These are phyloP conservation scores for Dothideomycetidae sp. DNA, from an alignment of 2,329 filamentous ascomycete genomes.

Conservation along the genomic window DNA sequence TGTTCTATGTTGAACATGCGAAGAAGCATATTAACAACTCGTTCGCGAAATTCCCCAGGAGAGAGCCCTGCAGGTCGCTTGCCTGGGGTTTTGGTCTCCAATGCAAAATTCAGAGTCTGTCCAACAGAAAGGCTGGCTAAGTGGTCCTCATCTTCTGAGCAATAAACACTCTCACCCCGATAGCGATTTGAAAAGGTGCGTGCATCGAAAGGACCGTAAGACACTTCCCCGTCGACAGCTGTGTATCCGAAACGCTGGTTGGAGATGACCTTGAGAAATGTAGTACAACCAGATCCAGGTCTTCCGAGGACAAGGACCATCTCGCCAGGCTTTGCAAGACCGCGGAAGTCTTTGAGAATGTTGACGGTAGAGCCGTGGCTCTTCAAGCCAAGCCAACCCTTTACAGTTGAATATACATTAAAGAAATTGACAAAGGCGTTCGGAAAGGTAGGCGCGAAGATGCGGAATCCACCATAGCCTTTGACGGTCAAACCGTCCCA, in stretches of 20 bases:
- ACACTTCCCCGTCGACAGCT: slow-evolving; percentile 54
- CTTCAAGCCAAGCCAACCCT: slow-evolving; percentile 22
- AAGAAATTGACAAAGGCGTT: slow-evolving; percentile 64
- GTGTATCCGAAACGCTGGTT: slow-evolving; percentile 46
- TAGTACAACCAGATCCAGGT: slow-evolving; percentile 48
- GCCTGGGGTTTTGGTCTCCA: slow-evolving; percentile 72
- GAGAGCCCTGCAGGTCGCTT: slow-evolving; percentile 63
- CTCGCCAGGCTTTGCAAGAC: slow-evolving; percentile 58
- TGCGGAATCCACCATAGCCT: slow-evolving; percentile 59
- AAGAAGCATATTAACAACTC: slow-evolving; percentile 58
- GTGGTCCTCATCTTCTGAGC: slow-evolving; percentile 75
- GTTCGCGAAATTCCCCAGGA: slow-evolving; percentile 60
- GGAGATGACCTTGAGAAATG: slow-evolving; percentile 40
- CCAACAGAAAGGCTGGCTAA: slow-evolving; percentile 75
- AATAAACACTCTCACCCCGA: slow-evolving; percentile 73
- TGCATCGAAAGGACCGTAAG: slow-evolving; percentile 60
- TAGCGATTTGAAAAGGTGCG: slow-evolving; percentile 57
- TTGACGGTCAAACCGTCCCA: slow-evolving; percentile 67
- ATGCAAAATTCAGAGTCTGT: slow-evolving; percentile 71
- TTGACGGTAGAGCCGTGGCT: slow-evolving; percentile 32
- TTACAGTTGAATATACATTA: slow-evolving; percentile 54
- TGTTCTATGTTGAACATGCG: slow-evolving; percentile 94
- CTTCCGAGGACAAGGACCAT: slow-evolving; percentile 75
- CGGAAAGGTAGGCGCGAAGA: slow-evolving; percentile 61
- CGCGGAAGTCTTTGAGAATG: slow-evolving; percentile 58